Evolutionary conservation across 2,329 filamentous ascomycete genomes (phyloP).

Genomic region (Tolypocladium nubicola): DNA sequence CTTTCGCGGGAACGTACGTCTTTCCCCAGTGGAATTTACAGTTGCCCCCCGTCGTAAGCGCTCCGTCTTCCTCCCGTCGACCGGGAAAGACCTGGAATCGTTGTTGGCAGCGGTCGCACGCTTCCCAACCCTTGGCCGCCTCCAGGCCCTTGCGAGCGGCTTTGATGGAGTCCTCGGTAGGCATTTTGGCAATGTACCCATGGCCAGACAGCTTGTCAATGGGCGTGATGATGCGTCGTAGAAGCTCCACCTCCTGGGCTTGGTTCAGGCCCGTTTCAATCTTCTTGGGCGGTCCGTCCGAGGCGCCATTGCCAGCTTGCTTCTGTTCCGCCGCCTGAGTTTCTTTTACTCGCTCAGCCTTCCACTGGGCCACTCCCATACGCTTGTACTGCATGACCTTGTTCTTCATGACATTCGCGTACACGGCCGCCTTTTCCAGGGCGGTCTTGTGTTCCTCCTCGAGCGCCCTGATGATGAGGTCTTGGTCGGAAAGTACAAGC

Average conservation of each 20-base stretch:
- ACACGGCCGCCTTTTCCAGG: constrained; percentile 56
- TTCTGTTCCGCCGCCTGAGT: constrained; percentile 22
- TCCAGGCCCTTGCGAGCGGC: constrained; percentile 54
- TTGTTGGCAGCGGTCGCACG: constrained; percentile 75
- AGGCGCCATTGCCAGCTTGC: constrained; percentile 18
- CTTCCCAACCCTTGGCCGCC: constrained; percentile 67
- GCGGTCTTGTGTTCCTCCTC: constrained; percentile 74
- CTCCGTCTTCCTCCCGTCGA: constrained; percentile 63
- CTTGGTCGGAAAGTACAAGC: constrained; percentile 50
- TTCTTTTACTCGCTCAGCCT: constrained; percentile 40
- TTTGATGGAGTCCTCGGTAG: constrained; percentile 54
- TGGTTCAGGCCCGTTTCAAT: constrained; percentile 61
- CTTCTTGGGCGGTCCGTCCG: constrained; percentile 29
- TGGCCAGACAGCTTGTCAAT: constrained; percentile 51
- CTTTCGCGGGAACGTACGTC: constrained; percentile 45
- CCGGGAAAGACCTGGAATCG: constrained; percentile 91
- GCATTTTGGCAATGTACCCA: constrained; percentile 66
- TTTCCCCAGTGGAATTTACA: constrained; percentile 79
- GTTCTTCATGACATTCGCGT: constrained; percentile 76
- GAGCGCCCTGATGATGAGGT: constrained; percentile 56
- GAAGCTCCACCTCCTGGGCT: constrained; percentile 56
- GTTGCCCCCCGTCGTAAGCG: constrained; percentile 63
- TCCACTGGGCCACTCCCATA: constrained; percentile 65
- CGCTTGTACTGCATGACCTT: constrained; percentile 66
- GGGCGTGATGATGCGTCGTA: constrained; percentile 52